These are phyloP conservation scores for Aureobasidium sp. DNA, from an alignment of 2,329 filamentous ascomycete species.

Conservation along the genomic window DNA sequence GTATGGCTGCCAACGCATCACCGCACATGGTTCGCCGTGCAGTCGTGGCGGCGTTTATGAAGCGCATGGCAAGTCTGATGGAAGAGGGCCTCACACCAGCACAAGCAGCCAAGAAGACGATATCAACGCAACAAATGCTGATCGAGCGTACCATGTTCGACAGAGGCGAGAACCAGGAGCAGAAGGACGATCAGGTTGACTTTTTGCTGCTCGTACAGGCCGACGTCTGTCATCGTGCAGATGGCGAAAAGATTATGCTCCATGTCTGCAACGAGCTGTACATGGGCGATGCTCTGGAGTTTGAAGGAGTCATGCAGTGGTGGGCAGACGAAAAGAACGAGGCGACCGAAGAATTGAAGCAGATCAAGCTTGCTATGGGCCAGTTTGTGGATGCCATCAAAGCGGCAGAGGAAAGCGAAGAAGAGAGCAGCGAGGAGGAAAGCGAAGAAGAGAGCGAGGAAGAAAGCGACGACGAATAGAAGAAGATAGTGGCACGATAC, in stretches of 20 bases:
- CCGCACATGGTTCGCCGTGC: slow-evolving; percentile 83
- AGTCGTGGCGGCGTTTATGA: slow-evolving; percentile 77
- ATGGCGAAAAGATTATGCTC: slow-evolving; percentile 62
- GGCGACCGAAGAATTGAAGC: slow-evolving; percentile 61
- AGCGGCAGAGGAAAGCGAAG: slow-evolving; percentile 62
- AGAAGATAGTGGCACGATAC: slow-evolving; percentile 14
- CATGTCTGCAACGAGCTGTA: slow-evolving; percentile 80
- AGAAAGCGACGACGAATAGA: slow-evolving; percentile 22
- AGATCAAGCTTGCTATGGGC: slow-evolving; percentile 65
- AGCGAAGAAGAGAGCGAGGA: slow-evolving; percentile 38
- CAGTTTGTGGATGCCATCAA: slow-evolving; percentile 69
- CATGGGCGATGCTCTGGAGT: slow-evolving; percentile 74
- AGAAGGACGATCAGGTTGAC: slow-evolving; percentile 69
- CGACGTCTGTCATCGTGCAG: slow-evolving; percentile 61
- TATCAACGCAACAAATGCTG: slow-evolving; percentile 51
- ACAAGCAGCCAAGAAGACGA: slow-evolving; percentile 36
- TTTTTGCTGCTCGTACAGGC: slow-evolving; percentile 76
- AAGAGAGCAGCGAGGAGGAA: slow-evolving; percentile 57
- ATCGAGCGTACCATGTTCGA: slow-evolving; percentile 55
- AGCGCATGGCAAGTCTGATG: slow-evolving; percentile 66
- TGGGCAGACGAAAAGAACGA: slow-evolving; percentile 69
- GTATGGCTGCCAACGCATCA: slow-evolving; percentile 83
- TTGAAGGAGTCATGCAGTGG: slow-evolving; percentile 83
- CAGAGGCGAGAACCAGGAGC: slow-evolving; percentile 37
- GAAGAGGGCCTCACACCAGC: slow-evolving; percentile 35